Base-by-base conservation (phyloP, 192 early-diverging fungal species). In the Geranomyces michiganensis region DNA sequence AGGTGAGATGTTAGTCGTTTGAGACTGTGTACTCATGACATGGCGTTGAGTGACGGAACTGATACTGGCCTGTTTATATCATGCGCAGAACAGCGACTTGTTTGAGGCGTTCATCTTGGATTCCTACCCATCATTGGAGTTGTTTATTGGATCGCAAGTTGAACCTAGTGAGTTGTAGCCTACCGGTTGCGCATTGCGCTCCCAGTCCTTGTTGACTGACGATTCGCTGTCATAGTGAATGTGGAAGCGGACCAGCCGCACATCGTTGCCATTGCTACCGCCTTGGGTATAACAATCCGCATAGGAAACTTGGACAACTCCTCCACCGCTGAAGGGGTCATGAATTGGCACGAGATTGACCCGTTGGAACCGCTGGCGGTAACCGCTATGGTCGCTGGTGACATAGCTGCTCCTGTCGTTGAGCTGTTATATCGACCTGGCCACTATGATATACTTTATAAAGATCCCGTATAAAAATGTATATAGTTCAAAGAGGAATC, bases 171-270 rank as follows among this genome's bases (percentile, higher is more conserved):
- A 41, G 75, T 78, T 19, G 31, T 62, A 12, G 22, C 17, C 49
- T 65, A 14, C 21, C 9, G 15, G 7, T 17, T 15, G 51, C 51
- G 51, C 6, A 41, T 3, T 41, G 36, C 10, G 36, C 36, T 41
- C 36, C n/a, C n/a, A n/a, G n/a, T n/a, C n/a, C n/a, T n/a, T n/a
- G n/a, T n/a, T n/a, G 15, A 55, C 3, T 14, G 4, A 7, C 19
- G 1, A 30, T 29, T 32, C 29, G 7, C 30, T 60, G 58, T 27
- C 61, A 17, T 46, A 82, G 79, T 83, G 82, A 73, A 69, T 53
- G 68, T 87, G 31, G 93, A 94, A 75, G 84, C 89, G 2, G 93
- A 93, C 70, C 88, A 93, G 65, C 85, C 91, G 51, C 92, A 93
- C 59, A 84, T 94, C 17, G 91, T 90, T 49, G 92, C 89, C 1